Conservation (phyloP, 2,329 filamentous ascomycete species). For the Aspergillus sp. region DNA sequence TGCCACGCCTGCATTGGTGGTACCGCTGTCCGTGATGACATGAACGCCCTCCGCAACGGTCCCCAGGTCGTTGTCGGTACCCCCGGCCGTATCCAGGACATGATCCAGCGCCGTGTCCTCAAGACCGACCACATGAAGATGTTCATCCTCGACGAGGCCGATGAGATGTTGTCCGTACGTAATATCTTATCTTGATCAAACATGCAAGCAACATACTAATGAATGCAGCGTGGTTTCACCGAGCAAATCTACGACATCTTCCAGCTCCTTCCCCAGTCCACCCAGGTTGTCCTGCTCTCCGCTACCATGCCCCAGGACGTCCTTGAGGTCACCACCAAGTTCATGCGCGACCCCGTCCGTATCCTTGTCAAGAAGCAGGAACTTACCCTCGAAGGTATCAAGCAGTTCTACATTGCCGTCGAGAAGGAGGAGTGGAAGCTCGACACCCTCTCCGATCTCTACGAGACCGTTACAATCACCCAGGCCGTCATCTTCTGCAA, state of each 20-base stretch:
- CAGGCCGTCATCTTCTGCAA: conserved; percentile 99
- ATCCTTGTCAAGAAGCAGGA: conserved; percentile 99
- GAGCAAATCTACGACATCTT: conserved; percentile 99
- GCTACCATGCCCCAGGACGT: conserved; percentile 99
- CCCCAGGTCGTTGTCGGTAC: conserved; percentile 98
- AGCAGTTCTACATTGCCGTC: conserved; percentile 99
- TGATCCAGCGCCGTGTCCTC: conserved; percentile 97
- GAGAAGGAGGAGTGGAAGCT: conserved; percentile 99
- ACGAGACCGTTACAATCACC: conserved; percentile 99
- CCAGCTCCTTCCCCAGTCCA: conserved; percentile 96
- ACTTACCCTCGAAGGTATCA: conserved; percentile 99
- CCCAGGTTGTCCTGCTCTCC: conserved; percentile 96
- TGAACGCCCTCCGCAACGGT: conserved; percentile 94
- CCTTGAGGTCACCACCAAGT: conserved; percentile 98
- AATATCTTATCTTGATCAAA: background rate
- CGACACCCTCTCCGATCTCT: conserved; percentile 96
- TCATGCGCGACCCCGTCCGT: conserved; percentile 99
- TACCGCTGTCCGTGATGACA: conserved; percentile 97
- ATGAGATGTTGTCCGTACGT: conserved; percentile 79
- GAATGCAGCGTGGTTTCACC: conserved; percentile 84
- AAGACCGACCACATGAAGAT: conserved; percentile 99
- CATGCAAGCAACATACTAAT: conserved; percentile 13
- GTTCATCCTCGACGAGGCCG: conserved; percentile 98
- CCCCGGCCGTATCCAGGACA: conserved; percentile 97
- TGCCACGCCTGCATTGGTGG: conserved; percentile 99